Evolutionary conservation across 1,139 yeast species (phyloP), one percentile per base, ranked within the genome.

Genomic region (Taphrina populina): DNA sequence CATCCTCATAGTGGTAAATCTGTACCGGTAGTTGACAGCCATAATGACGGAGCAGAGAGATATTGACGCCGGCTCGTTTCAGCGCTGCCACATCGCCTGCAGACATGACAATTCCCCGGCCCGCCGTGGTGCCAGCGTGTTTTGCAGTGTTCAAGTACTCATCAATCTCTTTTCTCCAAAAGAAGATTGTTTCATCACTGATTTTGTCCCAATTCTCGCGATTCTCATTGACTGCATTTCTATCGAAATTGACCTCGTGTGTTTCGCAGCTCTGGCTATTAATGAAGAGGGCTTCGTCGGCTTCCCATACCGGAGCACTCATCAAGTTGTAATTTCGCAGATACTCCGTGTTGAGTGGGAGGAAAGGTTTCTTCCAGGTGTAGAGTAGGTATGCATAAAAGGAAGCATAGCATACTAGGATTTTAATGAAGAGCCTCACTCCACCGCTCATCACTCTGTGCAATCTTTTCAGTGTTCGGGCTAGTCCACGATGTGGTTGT

Each of bases 31-130:
- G 26, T 6, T 32, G 6, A 27, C 54, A 49, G 10, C 54, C 54
- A 27, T 39, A 27, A 24, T 39, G 37, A 4, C 54, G 29, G 11
- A 49, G 37, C 30, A 49, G 8, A 32, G 44, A 27, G 40, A 49
- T 32, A 17, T 27, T 49, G 33, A 49, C 46, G 21, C 15, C 10
- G 15, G 44, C 54, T 10, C 54, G 54, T 21, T 26, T 30, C 39
- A 49, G 34, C 17, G 54, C 54, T 3, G 36, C 30, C 20, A 6
- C 39, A 6, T 49, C 54, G 17, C 54, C 54, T 4, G 46, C 54
- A 13, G 54, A 49, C 44, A 49, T 37, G 23, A 49, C 54, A 6
- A 49, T 37, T 10, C 54, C 54, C 4, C 46, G 45, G 4, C 46
- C 54, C 7, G 34, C 17, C 17, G 36, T 30, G 15, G n/a, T 15